Conservation (phyloP, 1,284 basidiomycete genomes). For the Ustilago nuda region DNA sequence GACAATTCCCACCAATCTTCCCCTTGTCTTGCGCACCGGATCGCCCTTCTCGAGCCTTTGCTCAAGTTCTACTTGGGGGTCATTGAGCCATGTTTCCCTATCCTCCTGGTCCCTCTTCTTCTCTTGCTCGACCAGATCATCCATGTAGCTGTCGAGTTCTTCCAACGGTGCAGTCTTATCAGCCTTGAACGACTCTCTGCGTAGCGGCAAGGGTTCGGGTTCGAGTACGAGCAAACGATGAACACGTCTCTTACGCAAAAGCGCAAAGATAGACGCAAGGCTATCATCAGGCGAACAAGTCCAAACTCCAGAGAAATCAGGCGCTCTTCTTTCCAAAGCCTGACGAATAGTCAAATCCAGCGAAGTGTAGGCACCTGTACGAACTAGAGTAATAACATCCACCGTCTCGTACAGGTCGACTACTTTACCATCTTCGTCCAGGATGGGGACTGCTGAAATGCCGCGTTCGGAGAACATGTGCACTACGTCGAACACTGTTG, state of each 20-base stretch:
- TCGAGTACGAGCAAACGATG: constrained; percentile 77
- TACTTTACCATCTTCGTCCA: constrained; percentile 91
- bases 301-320: constrained; percentile 97
- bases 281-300: constrained; percentile 94
- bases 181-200: background rate
- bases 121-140: constrained; percentile 31
- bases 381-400: constrained; percentile 86
- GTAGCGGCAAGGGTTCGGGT: constrained; percentile 24
- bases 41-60: constrained; percentile 48
- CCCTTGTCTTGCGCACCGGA: constrained; percentile 41
- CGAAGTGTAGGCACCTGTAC: constrained; percentile 92
- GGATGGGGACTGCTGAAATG: constrained; percentile 96
- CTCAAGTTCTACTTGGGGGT: constrained; percentile 20
- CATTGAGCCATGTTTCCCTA: constrained; percentile 19
- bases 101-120: constrained; percentile 15
- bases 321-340: constrained; percentile 83
- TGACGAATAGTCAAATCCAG: constrained; percentile 95
- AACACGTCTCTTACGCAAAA: constrained; percentile 91
- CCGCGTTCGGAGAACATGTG: constrained; percentile 97
- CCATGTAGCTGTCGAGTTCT: constrained; percentile 39
- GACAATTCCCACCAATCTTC: constrained; percentile 63
- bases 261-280: constrained; percentile 88
- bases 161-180: constrained; percentile 31
- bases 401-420: constrained; percentile 98
- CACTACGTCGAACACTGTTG: constrained; percentile 96